These are phyloP conservation scores for Penicillium salamii DNA, from an alignment of 495 filamentous ascomycete species.

Conservation along the genomic window DNA sequence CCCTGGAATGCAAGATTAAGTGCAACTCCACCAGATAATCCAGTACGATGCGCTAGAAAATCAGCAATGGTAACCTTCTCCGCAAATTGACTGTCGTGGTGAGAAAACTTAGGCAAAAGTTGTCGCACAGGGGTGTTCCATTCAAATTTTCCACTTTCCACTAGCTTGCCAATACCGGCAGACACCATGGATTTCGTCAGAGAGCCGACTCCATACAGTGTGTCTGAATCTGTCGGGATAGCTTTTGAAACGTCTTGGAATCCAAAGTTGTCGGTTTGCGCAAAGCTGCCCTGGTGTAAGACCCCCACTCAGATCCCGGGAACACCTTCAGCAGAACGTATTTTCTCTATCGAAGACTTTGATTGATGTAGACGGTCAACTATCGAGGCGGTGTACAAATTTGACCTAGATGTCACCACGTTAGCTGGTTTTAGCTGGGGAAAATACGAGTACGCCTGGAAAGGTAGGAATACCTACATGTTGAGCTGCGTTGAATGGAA, in stretches of 20 bases:
- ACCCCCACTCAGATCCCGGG: not conserved
- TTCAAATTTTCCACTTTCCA: not conserved
- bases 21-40: not conserved
- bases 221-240: not conserved
- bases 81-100: not conserved
- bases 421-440: too few species aligned
- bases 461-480: too few species aligned
- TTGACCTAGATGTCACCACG: too few species aligned
- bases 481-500: too few species aligned
- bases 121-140: not conserved
- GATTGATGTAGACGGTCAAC: not conserved
- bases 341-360: not conserved
- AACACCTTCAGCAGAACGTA: not conserved
- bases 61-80: not conserved
- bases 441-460: too few species aligned
- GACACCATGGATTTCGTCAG: not conserved
- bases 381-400: not conserved
- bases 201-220: not conserved
- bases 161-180: not conserved
- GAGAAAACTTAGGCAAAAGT: not conserved
- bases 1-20: not conserved
- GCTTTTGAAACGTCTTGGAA: not conserved
- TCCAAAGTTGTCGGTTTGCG: not conserved
- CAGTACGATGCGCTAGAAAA: not conserved
- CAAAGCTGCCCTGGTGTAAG: not conserved